Evolutionary conservation across 371 early-diverging fungal genomes (phyloP), one percentile per base, ranked within the genome.

Genomic region (Mortierella sp.): DNA sequence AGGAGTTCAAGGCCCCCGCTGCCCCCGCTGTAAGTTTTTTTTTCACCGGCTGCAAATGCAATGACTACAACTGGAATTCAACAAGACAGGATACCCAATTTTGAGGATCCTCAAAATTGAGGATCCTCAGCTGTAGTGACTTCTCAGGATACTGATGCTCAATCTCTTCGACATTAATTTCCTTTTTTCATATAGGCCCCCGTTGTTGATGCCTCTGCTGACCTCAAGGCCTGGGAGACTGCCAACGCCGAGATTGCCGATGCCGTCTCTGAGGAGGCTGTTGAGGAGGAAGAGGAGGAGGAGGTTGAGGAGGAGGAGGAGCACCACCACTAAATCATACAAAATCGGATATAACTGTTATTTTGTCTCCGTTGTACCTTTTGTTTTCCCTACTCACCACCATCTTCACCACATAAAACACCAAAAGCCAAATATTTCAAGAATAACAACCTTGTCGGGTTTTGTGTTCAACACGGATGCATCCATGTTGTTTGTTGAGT

Each of bases 1-100:
- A 83, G 79, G 84, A 83, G 63, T 83, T 83, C 79, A 83, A 83
- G 79, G 58, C 79, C 66, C 84, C 84, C 53, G 47, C 34, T 53
- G 58, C 79, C 63, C 84, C 84, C 53, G 58, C 69, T 75, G 84
- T 83, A 76, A 74, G 50, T 37, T 16, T 4, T n/a, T n/a, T n/a
- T 1, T 41, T 67, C 39, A 14, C 34, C n/a, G n/a, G n/a, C n/a
- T n/a, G n/a, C n/a, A n/a, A n/a, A n/a, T n/a, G n/a, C n/a, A n/a
- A n/a, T n/a, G 1, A 34, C 37, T 22, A 19, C 22, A 9, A 61
- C 37, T 34, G 39, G 37, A 50, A 39, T 40, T 7, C 37, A 61
- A 34, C 34, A 34, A 22, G 16, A 8, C 58, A n/a, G n/a, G n/a
- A n/a, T n/a, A n/a, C n/a, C n/a, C 11, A 55, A 55, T 26, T 22